These are phyloP conservation scores for Candida andamanensis DNA, from an alignment of 805 yeast species.

Conservation along the genomic window DNA sequence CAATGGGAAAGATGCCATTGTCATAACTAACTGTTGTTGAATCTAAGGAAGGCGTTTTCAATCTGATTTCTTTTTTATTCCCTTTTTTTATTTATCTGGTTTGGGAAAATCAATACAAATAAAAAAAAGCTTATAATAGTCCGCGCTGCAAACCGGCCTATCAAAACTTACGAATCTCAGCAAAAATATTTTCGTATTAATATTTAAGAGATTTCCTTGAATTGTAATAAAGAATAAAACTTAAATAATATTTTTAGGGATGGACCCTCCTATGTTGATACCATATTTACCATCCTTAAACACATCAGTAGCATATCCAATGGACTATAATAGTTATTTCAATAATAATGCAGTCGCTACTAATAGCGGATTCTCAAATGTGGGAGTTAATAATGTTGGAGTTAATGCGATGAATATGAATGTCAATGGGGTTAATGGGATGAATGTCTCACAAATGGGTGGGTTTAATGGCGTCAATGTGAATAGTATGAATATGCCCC, in stretches of 20 bases:
- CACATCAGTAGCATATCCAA: constrained; percentile 9
- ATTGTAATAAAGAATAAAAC: not conserved
- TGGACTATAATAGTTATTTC: constrained; percentile 10
- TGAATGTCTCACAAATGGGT: not conserved
- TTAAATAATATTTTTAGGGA: not conserved
- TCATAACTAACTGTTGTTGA: too few species aligned
- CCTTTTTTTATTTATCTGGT: too few species aligned
- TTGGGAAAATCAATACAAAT: too few species aligned
- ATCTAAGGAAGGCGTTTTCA: too few species aligned
- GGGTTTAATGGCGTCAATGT: not conserved
- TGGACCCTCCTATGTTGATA: constrained; percentile 12
- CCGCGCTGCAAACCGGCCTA: too few species aligned
- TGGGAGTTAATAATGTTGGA: not conserved
- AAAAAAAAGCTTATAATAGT: too few species aligned
- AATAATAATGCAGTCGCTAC: not conserved
- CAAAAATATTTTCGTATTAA: too few species aligned
- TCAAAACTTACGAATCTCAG: too few species aligned
- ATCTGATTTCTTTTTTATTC: too few species aligned
- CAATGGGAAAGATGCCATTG: too few species aligned
- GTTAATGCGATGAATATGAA: not conserved
- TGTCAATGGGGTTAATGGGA: not conserved
- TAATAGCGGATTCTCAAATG: too few species aligned
- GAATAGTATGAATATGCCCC: not conserved
- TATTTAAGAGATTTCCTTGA: constrained; percentile 5
- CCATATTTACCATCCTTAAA: constrained; percentile 13